Base-by-base conservation (phyloP, 2,329 filamentous ascomycete species). In the Sphaerostilbella broomeana region DNA sequence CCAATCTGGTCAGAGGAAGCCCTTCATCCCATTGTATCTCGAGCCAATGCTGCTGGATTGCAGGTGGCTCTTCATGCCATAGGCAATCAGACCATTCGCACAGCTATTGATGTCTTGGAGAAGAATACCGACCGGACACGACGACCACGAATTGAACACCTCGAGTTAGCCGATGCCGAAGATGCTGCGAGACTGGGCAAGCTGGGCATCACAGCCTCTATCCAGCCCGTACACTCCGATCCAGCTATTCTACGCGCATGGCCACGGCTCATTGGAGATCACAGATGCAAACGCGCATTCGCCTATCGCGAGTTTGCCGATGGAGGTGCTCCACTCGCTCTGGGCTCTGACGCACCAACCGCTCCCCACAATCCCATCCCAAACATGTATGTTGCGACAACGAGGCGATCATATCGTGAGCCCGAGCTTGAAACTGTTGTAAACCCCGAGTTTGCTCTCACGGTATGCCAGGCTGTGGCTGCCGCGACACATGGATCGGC, bases 11-110 rank as follows among this genome's bases (percentile, higher is more conserved):
- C 65, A 0, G 57, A 61, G 2, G 62, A 65, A 12, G 67, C 73
- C 44, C 64, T 82, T 5, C 63, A 62, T 4, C 67, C 69, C 0
- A 70, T 80, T 0, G 69, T 83, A 2, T 57, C 63, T 9, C 64
- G 64, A n/a, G 77, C 77, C 3, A 68, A 71, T 30, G 60, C 59
- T 3, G 68, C 68, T 1, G 70, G 71, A 1, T 55, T 83, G 26
- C 79, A 83, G 51, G 70, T 75, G 25, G 79, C 79, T 0, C 62
- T 83, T 8, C 79, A 83, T 49, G 79, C 79, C 28, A 83, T 83
- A 42, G 79, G 79, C 27, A 77, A 83, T 50, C 62, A 63, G 13
- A 76, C 79, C 1, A 64, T 81, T 19, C 63, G 59, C 26, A 72
- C 72, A 45, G 77, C 75, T 6, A 67, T 82, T 42, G 70, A 81